phyloP scores from a whole-genome alignment of 805 yeast species.

The Wickerhamiella siamensis region DNA sequence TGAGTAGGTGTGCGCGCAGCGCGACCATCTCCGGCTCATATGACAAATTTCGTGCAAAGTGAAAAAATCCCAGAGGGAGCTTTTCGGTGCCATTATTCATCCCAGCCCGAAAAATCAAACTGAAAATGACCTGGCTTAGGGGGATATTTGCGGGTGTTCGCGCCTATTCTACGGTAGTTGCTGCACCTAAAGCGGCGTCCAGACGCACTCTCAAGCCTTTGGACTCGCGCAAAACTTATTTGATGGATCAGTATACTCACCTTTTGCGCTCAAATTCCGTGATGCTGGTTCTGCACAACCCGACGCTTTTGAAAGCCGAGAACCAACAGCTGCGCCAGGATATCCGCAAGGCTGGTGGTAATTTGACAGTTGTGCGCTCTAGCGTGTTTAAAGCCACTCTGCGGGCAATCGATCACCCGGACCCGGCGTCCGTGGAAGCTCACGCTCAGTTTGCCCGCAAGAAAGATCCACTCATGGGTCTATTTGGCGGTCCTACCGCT shows the following conservation, averaged over 20 bases:
- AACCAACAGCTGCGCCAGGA: constrained; percentile 48
- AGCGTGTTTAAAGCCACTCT: constrained; percentile 61
- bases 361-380: constrained; percentile 53
- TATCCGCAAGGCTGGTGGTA: constrained; percentile 52
- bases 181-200: background rate
- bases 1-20: constrained; percentile 1
- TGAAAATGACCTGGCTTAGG: background rate
- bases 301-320: constrained; percentile 60
- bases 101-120: background rate
- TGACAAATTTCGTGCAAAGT: background rate
- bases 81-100: background rate
- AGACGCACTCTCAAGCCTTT: constrained; percentile 41
- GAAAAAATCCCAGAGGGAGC: too few species aligned
- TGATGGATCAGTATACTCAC: constrained; percentile 66
- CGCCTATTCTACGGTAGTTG: background rate
- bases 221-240: constrained; percentile 69
- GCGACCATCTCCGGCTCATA: background rate
- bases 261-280: constrained; percentile 55
- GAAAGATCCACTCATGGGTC: constrained; percentile 53
- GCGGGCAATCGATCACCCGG: constrained; percentile 49
- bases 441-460: constrained; percentile 24
- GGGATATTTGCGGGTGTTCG: background rate
- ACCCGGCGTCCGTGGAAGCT: constrained; percentile 58
- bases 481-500: constrained; percentile 79
- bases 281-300: constrained; percentile 70